Percentiles rank a stretch among this genome's conserved stretches.
These are phyloP conservation scores for Rhynchosporium secalis DNA, from an alignment of 2,329 filamentous ascomycete species.

Conservation along the genomic window DNA sequence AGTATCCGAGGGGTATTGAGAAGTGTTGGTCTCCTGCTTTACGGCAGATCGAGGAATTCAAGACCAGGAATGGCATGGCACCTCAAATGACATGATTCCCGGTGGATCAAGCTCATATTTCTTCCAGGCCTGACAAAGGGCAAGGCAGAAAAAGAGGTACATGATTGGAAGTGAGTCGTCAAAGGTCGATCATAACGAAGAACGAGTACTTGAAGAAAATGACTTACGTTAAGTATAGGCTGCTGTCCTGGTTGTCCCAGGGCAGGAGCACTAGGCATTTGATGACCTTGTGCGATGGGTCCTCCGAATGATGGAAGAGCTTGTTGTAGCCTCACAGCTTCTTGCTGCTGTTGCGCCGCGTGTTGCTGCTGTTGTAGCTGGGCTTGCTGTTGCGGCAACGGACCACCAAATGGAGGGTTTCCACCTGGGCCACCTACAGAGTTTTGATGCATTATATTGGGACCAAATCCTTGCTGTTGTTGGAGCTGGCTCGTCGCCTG, in stretches of 20 bases:
- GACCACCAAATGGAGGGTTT: conserved; percentile 67
- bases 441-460: conserved; percentile 46
- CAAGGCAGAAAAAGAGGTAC: not conserved
- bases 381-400: conserved; percentile 44
- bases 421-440: conserved; percentile 58
- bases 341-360: conserved; percentile 37
- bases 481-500: conserved; percentile 47
- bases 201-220: conserved; percentile 3
- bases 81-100: not conserved
- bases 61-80: not conserved
- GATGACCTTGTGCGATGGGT: conserved; percentile 41
- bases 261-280: conserved; percentile 45
- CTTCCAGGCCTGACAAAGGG: not conserved
- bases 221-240: conserved; percentile 72
- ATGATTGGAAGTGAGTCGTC: not conserved
- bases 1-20: not conserved
- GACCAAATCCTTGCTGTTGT: conserved; percentile 57
- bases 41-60: not conserved
- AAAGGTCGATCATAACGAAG: not conserved
- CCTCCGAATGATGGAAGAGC: conserved; percentile 55
- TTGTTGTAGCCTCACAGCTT: conserved; percentile 58
- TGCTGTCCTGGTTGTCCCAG: conserved; percentile 74
- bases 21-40: not conserved
- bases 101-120: not conserved
- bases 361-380: conserved; percentile 23